A percentile compares a stretch with the other conserved stretches of the same genome.
Conservation (phyloP, 2,329 filamentous ascomycete species). For the Nothopassalora personata region DNA sequence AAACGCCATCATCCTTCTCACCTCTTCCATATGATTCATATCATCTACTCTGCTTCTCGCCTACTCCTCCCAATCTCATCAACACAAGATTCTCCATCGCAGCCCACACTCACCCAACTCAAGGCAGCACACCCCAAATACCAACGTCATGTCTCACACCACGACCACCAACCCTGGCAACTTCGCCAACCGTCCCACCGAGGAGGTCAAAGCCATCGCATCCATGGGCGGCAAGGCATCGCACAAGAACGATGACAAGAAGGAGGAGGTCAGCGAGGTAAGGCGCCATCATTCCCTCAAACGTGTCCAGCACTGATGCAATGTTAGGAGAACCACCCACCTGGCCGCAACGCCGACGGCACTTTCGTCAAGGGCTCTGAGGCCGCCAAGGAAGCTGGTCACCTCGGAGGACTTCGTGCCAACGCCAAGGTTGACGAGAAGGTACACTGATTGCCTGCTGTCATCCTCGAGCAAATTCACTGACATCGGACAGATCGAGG, state of each 20-base stretch:
- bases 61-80: too few relatives aligned
- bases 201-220: slow-evolving; percentile 46
- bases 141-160: slow-evolving; percentile 22
- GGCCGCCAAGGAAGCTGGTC: slow-evolving; percentile 22
- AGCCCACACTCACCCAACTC: background rate
- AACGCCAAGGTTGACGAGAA: slow-evolving; percentile 11
- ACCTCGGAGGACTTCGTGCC: slow-evolving; percentile 20
- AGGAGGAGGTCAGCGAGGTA: slow-evolving; percentile 4
- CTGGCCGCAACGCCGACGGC: slow-evolving; percentile 26
- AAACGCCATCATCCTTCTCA: background rate
- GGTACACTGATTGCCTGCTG: background rate
- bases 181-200: slow-evolving; percentile 49
- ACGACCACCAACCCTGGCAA: slow-evolving; percentile 42
- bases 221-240: slow-evolving; percentile 45
- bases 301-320: background rate
- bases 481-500: background rate
- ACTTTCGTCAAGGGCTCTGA: slow-evolving; percentile 22
- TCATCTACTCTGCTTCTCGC: too few relatives aligned
- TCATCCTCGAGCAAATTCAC: background rate
- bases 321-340: background rate
- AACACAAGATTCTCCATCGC: too few relatives aligned
- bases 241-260: slow-evolving; percentile 11
- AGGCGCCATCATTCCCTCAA: background rate
- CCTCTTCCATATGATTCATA: background rate
- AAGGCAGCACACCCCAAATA: background rate